Percentiles rank a stretch among this genome's conserved stretches.
Evolutionary conservation across 1,139 yeast species (phyloP).

Genomic region (Nakaseomyces kungkrabaensis): DNA sequence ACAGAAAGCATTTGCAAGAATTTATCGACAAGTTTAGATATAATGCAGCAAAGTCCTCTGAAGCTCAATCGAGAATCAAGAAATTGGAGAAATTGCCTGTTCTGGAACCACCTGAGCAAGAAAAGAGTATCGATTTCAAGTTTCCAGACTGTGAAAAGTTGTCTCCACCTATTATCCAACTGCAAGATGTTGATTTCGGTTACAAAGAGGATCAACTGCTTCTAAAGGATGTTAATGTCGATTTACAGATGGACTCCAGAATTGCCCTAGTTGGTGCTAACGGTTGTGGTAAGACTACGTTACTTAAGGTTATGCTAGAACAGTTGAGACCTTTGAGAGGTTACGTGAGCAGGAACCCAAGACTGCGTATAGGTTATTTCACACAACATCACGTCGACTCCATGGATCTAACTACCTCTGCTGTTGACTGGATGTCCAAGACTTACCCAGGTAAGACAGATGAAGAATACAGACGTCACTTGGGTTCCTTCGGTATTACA

Average conservation of each 20-base stretch:
- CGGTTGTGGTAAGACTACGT: constrained; percentile 97
- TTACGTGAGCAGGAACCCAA: constrained; percentile 64
- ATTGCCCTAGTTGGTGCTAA: constrained; percentile 97
- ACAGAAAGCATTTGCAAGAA: constrained; percentile 82
- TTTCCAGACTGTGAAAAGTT: constrained; percentile 93
- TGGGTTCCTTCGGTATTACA: constrained; percentile 94
- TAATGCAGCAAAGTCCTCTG: constrained; percentile 94
- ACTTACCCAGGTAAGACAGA: constrained; percentile 89
- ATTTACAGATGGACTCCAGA: constrained; percentile 87
- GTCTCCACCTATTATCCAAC: constrained; percentile 88
- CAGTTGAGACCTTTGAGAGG: constrained; percentile 65
- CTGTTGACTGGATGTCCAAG: constrained; percentile 90
- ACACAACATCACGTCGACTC: constrained; percentile 99
- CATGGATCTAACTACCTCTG: constrained; percentile 83
- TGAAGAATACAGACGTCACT: constrained; percentile 92
- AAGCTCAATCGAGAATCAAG: constrained; percentile 95
- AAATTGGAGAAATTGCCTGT: constrained; percentile 89
- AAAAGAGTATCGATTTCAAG: constrained; percentile 69
- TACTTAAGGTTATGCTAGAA: constrained; percentile 78
- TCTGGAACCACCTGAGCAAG: constrained; percentile 92
- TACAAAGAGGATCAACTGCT: constrained; percentile 55
- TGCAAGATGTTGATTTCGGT: constrained; percentile 81
- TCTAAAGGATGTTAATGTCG: constrained; percentile 71
- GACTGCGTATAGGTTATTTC: constrained; percentile 89
- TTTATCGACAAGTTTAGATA: constrained; percentile 94